Base-by-base conservation (phyloP, 2,329 filamentous ascomycete species). In the Arthrobotrys megalospora region DNA sequence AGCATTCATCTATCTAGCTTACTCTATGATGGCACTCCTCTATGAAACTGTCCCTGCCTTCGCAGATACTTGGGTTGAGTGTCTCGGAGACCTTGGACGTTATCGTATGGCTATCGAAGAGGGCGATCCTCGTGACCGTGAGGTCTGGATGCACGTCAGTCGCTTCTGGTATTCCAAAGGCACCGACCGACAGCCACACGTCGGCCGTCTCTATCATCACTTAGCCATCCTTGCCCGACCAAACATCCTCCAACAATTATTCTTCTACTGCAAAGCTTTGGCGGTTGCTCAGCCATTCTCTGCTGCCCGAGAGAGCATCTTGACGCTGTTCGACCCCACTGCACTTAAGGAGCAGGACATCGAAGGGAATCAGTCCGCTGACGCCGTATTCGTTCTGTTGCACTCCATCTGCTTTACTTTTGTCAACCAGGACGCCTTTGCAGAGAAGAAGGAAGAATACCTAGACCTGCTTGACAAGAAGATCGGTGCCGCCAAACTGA, bases 21-120 rank as follows among this genome's bases (percentile, higher is more conserved):
- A 97, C 80, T 92, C 91, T 1, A 96, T 97, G 90, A 93, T 97
- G 88, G 91, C 93, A 0, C 84, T 97, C 0, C 84, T 97, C 0
- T 92, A 94, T 76, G 95, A 98, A 81, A 97, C 93, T 0, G 93
- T 97, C 0, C 90, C 92, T 0, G 87, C 89, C 0, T 97, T 97
- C 80, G 89, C 92, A 65, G 92, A 96, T 72, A 97, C 93, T 0
- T 98, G 95, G 95, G 93, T 97, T 7, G 95, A 97, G 80, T 97
- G 94, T 66, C 85, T 98, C 0, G 95, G 95, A 0, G 94, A 98
- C 82, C 85, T 98, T 0, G 92, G 91, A 0, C 87, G 94, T 19
- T 82, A 78, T 81, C 87, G 91, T 0, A 97, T 97, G 94, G 93
- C 94, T 0, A 94, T 97, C 52, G 94, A 97, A 83, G 92, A 97